phyloP scores from a whole-genome alignment of 805 yeast species.

The Metschnikowia amazonensis region DNA sequence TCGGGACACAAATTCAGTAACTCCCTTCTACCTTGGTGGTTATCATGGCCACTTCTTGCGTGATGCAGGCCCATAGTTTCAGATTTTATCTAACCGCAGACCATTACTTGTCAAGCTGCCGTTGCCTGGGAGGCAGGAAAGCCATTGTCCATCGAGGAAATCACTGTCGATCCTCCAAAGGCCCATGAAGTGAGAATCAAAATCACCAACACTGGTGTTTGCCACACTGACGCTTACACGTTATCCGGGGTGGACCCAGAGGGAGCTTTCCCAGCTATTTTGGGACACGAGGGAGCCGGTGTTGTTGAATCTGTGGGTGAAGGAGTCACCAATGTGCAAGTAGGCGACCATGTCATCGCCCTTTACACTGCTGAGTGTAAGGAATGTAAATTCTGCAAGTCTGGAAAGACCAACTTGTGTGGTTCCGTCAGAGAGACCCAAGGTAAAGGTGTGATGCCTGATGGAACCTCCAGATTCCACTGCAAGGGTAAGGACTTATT shows the following conservation, averaged over 20 bases:
- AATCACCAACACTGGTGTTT: slow-evolving; percentile 84
- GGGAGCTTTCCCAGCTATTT: slow-evolving; percentile 87
- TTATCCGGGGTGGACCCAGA: slow-evolving; percentile 94
- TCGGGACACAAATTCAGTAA: not conserved
- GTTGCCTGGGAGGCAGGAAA: slow-evolving; percentile 95
- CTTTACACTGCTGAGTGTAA: slow-evolving; percentile 95
- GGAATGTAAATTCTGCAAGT: slow-evolving; percentile 90
- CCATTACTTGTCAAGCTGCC: slow-evolving; percentile 89
- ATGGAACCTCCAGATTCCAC: slow-evolving; percentile 89
- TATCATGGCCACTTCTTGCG: not conserved
- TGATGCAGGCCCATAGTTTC: not conserved
- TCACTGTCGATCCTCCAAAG: slow-evolving; percentile 89
- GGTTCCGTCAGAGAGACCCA: slow-evolving; percentile 95
- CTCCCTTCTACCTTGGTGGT: slow-evolving; percentile 1
- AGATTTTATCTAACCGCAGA: slow-evolving; percentile 25
- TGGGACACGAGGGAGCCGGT: slow-evolving; percentile 99
- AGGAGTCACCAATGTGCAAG: slow-evolving; percentile 84
- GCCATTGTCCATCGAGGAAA: slow-evolving; percentile 76
- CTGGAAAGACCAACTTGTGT: slow-evolving; percentile 96
- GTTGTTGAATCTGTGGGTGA: slow-evolving; percentile 93
- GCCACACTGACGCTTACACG: slow-evolving; percentile 98
- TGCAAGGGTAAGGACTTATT: slow-evolving; percentile 78
- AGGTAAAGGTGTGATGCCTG: slow-evolving; percentile 98
- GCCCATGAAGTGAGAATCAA: slow-evolving; percentile 97
- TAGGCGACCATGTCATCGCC: slow-evolving; percentile 91